Evolutionary conservation across 495 filamentous ascomycete species (phyloP).

Genomic region (Xylona heveae): DNA sequence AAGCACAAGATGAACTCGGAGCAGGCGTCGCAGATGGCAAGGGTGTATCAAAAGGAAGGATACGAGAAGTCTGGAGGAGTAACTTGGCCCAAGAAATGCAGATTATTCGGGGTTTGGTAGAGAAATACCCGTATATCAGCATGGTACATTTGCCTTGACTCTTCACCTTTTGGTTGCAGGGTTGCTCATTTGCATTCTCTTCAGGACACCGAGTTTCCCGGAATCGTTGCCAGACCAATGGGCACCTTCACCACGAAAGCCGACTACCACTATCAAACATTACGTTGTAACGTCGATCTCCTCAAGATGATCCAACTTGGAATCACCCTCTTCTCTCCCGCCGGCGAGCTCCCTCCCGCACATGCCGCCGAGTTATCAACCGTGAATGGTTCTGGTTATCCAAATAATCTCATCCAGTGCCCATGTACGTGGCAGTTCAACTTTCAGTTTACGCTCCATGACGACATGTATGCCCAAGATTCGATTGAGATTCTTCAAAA

Average conservation of each 20-base stretch:
- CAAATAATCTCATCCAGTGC: constrained; percentile 36
- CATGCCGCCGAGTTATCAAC: constrained; percentile 30
- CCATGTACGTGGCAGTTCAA: constrained; percentile 98
- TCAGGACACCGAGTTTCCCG: constrained; percentile 94
- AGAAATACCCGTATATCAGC: constrained; percentile 82
- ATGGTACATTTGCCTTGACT: constrained; percentile 50
- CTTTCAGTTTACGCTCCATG: constrained; percentile 82
- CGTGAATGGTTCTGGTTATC: constrained; percentile 22
- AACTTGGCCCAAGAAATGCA: constrained; percentile 86
- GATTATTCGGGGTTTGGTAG: constrained; percentile 52
- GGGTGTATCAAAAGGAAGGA: constrained; percentile 41
- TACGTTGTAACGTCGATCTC: constrained; percentile 91
- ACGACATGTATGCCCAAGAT: constrained; percentile 90
- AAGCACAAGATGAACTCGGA: constrained; percentile 28
- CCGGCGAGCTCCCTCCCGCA: constrained; percentile 65
- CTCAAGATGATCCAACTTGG: constrained; percentile 94
- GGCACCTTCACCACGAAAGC: constrained; percentile 83
- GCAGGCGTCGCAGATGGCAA: constrained; percentile 20
- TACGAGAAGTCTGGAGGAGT: constrained; percentile 85
- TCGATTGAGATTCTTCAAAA: constrained; percentile 76
- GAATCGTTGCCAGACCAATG: constrained; percentile 87
- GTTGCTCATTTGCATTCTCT: not conserved
- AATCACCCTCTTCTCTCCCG: constrained; percentile 70
- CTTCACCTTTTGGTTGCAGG: too few species aligned
- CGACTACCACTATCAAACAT: constrained; percentile 95